Conservation (phyloP, 139 green algal species). For the Trebouxia sp. region DNA sequence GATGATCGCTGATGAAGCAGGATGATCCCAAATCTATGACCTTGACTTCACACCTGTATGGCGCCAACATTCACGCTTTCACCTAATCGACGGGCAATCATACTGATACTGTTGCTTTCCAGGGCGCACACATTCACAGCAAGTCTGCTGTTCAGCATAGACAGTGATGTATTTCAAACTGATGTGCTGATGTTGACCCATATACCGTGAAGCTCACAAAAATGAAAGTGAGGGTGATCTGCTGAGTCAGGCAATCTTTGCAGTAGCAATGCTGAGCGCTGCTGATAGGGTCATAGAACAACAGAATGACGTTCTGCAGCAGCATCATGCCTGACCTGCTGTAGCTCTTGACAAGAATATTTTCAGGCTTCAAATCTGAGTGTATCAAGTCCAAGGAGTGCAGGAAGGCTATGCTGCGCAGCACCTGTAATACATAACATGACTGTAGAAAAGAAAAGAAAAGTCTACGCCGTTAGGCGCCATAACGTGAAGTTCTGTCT, state of each 20-base stretch:
- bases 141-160: no score
- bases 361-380: constrained; percentile 97
- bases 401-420: constrained; percentile 85
- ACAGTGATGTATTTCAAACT: no score
- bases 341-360: constrained; percentile 95
- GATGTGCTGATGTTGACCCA: no score
- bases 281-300: no score
- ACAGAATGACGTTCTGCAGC: not conserved
- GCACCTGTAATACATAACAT: constrained; percentile 47
- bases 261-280: not conserved
- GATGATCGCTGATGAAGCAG: constrained; percentile 92
- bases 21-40: constrained; percentile 95
- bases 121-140: no score
- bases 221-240: no score
- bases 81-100: no score
- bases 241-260: not conserved
- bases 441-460: no score
- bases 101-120: not conserved
- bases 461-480: no score
- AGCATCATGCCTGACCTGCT: constrained; percentile 48
- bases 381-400: constrained; percentile 92
- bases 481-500: no score
- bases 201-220: no score
- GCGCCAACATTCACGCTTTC: not conserved
- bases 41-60: constrained; percentile 71